phyloP scores from a whole-genome alignment of 768 basidiomycete genomes.

The Leccinellum albellum region DNA sequence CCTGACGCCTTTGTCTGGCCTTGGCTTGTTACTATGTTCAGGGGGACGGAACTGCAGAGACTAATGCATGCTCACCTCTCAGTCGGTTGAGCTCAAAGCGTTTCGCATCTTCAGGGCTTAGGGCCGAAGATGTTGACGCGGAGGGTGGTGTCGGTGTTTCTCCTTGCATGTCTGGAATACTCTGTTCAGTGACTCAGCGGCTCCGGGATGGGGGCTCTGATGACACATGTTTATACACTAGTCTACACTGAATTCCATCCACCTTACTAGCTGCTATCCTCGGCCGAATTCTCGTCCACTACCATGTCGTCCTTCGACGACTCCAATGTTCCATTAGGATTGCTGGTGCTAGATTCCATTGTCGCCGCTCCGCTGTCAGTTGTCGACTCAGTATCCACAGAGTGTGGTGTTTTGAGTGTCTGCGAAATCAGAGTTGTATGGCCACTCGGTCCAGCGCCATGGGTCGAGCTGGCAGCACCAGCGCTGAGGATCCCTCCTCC shows the following conservation, averaged over 20 bases:
- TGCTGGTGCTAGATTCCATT: conserved; percentile 14
- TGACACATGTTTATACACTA: conserved; percentile 15
- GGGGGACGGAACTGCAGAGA: neutral
- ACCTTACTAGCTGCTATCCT: conserved; percentile 3
- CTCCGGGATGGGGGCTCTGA: conserved; percentile 1
- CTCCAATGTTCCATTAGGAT: conserved; percentile 12
- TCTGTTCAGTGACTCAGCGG: neutral
- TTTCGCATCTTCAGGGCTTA: conserved; percentile 67
- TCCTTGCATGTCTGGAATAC: conserved; percentile 2
- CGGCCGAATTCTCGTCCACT: conserved; percentile 19
- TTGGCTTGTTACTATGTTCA: conserved; percentile 50
- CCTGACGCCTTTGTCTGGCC: conserved; percentile 64
- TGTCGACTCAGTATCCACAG: conserved; percentile 34
- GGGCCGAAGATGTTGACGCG: conserved; percentile 14
- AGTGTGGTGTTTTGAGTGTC: conserved; percentile 22
- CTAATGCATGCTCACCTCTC: conserved; percentile 46
- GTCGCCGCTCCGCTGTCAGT: conserved; percentile 16
- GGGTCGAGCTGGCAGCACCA: conserved; percentile 49
- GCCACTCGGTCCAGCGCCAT: conserved; percentile 75
- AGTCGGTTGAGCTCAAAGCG: conserved; percentile 77
- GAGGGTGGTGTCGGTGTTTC: conserved; percentile 2
- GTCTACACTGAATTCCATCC: neutral
- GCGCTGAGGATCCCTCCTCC: conserved; percentile 71
- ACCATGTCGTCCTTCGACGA: conserved; percentile 25
- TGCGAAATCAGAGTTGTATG: conserved; percentile 45